Evolutionary conservation across 2,329 filamentous ascomycete genomes (phyloP).

Genomic region (Pseudogymnoascus sp.): DNA sequence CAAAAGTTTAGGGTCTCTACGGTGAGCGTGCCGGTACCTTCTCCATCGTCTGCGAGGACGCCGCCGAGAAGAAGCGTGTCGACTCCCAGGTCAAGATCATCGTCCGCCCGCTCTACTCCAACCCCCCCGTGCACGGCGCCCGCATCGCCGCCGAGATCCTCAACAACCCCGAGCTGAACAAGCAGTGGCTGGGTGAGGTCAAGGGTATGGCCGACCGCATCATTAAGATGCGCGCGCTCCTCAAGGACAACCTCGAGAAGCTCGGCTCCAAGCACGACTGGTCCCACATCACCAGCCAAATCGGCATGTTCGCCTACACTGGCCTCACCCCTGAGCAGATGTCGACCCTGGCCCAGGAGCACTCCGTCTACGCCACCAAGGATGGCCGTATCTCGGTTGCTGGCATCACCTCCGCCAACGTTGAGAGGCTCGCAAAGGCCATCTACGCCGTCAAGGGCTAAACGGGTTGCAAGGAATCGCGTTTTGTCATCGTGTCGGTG

Average conservation of each 20-base stretch:
- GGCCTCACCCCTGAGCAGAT: constrained; percentile 87
- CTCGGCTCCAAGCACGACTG: constrained; percentile 95
- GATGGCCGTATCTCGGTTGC: constrained; percentile 81
- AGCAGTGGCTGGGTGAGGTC: constrained; percentile 93
- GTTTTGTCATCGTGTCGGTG: not conserved
- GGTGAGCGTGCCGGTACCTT: constrained; percentile 97
- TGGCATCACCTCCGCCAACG: constrained; percentile 72
- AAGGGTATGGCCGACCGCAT: constrained; percentile 99
- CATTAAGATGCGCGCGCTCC: constrained; percentile 91
- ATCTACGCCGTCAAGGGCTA: constrained; percentile 78
- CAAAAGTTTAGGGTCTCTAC: constrained; percentile 66
- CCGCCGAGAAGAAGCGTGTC: constrained; percentile 89
- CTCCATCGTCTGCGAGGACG: constrained; percentile 76
- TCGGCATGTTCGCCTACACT: constrained; percentile 99
- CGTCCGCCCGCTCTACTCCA: constrained; percentile 94
- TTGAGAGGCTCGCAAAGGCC: constrained; percentile 70
- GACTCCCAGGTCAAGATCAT: constrained; percentile 98
- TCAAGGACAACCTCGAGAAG: constrained; percentile 91
- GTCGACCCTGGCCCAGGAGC: constrained; percentile 83
- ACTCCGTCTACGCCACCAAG: constrained; percentile 96
- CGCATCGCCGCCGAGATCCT: constrained; percentile 90
- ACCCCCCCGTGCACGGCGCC: constrained; percentile 93
- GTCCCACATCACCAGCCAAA: constrained; percentile 97
- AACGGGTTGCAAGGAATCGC: not conserved
- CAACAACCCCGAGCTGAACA: constrained; percentile 73